These are phyloP conservation scores for Diutina scorzettiae DNA, from an alignment of 1,139 yeast genomes.

Conservation along the genomic window DNA sequence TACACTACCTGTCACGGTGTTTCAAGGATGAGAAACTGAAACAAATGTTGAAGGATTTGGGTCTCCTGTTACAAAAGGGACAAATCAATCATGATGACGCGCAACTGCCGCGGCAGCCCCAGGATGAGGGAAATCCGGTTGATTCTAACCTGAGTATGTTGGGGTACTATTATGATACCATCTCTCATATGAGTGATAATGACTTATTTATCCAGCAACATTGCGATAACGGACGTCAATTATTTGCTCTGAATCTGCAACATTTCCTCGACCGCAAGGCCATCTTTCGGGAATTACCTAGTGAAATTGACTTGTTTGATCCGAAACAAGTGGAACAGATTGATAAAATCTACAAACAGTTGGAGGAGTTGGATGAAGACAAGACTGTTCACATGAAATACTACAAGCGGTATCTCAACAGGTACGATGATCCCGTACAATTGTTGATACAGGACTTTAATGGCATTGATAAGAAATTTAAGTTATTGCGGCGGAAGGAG, in stretches of 20 bases:
- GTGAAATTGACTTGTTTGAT: constrained; percentile 24
- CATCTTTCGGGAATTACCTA: constrained; percentile 25
- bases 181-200: constrained; percentile 29
- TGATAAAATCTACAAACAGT: constrained; percentile 20
- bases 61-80: constrained; percentile 1
- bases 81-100: background rate
- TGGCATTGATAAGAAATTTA: constrained; percentile 24
- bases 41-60: constrained; percentile 1
- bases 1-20: background rate
- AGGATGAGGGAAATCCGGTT: background rate
- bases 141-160: background rate
- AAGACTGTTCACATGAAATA: constrained; percentile 28
- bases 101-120: background rate
- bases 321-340: constrained; percentile 18
- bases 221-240: constrained; percentile 26
- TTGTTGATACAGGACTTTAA: background rate
- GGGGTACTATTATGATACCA: constrained; percentile 15
- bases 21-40: constrained; percentile 4
- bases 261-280: constrained; percentile 27
- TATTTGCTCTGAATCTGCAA: constrained; percentile 22
- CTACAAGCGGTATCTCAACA: constrained; percentile 21
- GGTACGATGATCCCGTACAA: constrained; percentile 17
- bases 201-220: constrained; percentile 27
- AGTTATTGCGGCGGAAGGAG: constrained; percentile 25
- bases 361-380: constrained; percentile 26